Base-by-base conservation (phyloP, 345 rosid species). In the Kandelia obovata region DNA sequence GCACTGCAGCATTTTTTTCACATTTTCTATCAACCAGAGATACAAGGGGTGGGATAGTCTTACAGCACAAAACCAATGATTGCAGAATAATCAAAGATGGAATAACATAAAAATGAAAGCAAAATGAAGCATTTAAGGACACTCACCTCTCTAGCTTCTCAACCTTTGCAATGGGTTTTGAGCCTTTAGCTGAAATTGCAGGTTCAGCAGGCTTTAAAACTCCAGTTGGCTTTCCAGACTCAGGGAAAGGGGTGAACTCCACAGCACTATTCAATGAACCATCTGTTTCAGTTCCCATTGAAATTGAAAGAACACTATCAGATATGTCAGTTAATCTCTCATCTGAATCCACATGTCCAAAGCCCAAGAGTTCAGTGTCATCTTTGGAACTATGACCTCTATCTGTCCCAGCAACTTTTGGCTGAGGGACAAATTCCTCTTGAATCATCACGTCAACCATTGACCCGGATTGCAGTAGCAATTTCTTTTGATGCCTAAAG, bases 301-400 rank as follows among this genome's bases (percentile, higher is more conserved):
- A 87, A 75, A 95, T 87, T 16, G 99, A 87, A 75, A 95, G 97
- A 75, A 74, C 92, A 30, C 94, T 77, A 67, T 92, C 98, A 37
- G 99, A 95, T 70, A 92, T 92, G 72, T 95, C 98, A 85, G 96
- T 88, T 76, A 95, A 74, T 77, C 97, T 87, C 71, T 88, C 99
- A 31, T 87, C 97, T 21, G 88, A 81, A 81, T 87, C 88, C 49
- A 70, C 96, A 76, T 84, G 86, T 47, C 76, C 89, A 64, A 94
- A 86, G 62, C 90, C 89, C 71, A 94, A 62, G 71, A 90, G 94
- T 62, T 87, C 91, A 72, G 85, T 56, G 47, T 92, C 92, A 16
- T 89, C 98, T 32, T 68, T 80, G 32, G 71, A 58, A 53, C 78
- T 80, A 69, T 67, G 84, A 56, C 71, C 79, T n/a, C 59, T 71